Conservation (phyloP, 1,284 basidiomycete species). For the Athelia psychrophila region DNA sequence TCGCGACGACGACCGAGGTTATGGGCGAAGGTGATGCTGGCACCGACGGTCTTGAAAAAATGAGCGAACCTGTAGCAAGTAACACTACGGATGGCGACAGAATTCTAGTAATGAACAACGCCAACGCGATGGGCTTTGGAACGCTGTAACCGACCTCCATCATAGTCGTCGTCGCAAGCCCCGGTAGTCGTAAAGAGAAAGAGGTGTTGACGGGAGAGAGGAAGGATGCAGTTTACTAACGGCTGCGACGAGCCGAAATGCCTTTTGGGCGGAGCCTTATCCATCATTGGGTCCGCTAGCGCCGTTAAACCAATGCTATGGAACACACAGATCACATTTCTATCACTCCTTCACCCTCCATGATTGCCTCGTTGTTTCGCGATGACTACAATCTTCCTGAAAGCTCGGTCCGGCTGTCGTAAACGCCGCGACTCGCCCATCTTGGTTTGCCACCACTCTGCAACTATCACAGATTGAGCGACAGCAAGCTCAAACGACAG, state of each 20-base stretch:
- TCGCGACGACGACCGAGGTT: conserved; percentile 71
- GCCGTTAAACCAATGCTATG: no score
- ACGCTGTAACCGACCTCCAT: conserved; percentile 9
- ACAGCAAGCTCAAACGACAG: no score
- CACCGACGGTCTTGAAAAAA: conserved; percentile 44
- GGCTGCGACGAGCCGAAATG: neutral
- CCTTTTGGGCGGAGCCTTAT: neutral
- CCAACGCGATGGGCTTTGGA: conserved; percentile 28
- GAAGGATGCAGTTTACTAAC: neutral
- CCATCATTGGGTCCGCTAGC: neutral
- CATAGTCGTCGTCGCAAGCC: conserved; percentile 21
- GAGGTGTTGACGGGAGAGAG: conserved; percentile 4
- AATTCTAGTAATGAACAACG: conserved; percentile 57
- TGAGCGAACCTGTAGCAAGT: conserved; percentile 55
- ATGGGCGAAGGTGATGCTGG: conserved; percentile 60
- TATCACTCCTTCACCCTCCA: no score
- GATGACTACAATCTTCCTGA: no score
- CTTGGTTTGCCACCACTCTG: no score
- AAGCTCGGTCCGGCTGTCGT: no score
- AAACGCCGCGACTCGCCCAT: no score
- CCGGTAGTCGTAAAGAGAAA: conserved; percentile 16
- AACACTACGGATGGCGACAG: conserved; percentile 63
- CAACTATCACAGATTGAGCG: no score
- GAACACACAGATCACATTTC: no score
- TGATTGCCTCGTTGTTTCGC: no score